Evolutionary conservation across 164 flowering plant genomes (phyloP).

Genomic region (Buxus sempervirens): DNA sequence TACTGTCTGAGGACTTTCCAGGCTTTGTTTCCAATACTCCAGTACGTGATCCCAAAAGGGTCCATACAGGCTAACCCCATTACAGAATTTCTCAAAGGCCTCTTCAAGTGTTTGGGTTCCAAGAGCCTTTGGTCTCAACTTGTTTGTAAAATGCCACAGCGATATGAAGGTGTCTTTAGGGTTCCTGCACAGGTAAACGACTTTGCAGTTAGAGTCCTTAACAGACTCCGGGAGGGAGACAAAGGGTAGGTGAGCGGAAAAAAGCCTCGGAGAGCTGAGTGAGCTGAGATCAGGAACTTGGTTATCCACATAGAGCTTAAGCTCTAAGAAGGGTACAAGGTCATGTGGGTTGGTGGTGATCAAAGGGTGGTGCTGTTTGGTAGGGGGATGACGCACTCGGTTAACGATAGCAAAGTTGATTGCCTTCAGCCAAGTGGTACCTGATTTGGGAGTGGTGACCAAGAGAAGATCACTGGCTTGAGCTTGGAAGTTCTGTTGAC

Average conservation of each 20-base stretch:
- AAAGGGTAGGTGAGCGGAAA: slow-evolving; percentile 1
- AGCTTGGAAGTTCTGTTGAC: slow-evolving; percentile 26
- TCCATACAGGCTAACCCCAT: not conserved
- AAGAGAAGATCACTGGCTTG: slow-evolving; percentile 20
- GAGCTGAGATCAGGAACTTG: not conserved
- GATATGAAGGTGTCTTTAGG: slow-evolving; percentile 2
- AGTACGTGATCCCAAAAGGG: not conserved
- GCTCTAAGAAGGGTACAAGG: slow-evolving; percentile 1
- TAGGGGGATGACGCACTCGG: not conserved
- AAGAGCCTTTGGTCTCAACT: not conserved
- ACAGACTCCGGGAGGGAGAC: not conserved
- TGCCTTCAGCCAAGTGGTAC: slow-evolving; percentile 32
- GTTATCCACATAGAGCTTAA: not conserved
- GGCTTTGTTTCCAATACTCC: not conserved
- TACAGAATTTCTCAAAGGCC: not conserved
- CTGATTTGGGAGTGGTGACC: slow-evolving; percentile 1
- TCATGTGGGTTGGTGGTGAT: not conserved
- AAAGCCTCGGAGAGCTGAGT: not conserved
- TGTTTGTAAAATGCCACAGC: not conserved
- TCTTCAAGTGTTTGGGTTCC: not conserved
- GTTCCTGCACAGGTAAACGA: not conserved
- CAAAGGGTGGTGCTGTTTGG: slow-evolving; percentile 3
- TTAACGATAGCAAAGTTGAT: slow-evolving; percentile 16
- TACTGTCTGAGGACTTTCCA: not conserved
- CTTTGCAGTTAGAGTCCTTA: not conserved